These are phyloP conservation scores for Eucalyptus globulus DNA, from an alignment of 345 rosid genomes.

Conservation along the genomic window DNA sequence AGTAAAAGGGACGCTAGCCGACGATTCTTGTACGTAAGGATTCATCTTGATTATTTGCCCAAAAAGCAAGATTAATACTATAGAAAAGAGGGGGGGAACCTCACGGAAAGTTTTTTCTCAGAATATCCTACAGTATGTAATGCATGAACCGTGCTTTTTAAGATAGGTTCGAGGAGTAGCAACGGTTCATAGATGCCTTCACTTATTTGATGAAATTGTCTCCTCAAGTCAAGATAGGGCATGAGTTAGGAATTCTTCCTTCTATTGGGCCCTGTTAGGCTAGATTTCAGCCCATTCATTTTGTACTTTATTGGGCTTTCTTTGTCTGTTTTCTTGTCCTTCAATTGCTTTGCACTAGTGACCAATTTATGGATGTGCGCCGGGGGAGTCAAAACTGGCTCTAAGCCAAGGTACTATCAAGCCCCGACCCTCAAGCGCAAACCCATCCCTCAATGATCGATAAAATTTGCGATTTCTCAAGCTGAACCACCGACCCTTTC, in stretches of 20 bases:
- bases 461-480: too few species aligned
- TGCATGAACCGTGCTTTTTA: background rate
- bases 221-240: background rate
- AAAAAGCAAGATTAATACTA: background rate
- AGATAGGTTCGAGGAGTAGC: background rate
- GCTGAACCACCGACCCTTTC: accelerated
- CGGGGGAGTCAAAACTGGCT: background rate
- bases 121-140: background rate
- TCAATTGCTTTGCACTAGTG: background rate
- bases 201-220: background rate
- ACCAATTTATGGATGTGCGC: background rate
- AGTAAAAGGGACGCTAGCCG: background rate
- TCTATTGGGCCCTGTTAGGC: background rate
- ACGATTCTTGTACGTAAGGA: background rate
- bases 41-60: background rate
- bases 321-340: background rate
- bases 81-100: background rate
- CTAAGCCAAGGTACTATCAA: background rate
- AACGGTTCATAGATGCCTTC: background rate
- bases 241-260: background rate
- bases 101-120: background rate
- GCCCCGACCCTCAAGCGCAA: accelerated
- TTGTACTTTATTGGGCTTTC: background rate
- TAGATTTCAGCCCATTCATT: background rate
- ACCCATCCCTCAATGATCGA: too few species aligned